Conservation (phyloP, 2,329 filamentous ascomycete genomes). For the Taxawa tesnikishii region DNA sequence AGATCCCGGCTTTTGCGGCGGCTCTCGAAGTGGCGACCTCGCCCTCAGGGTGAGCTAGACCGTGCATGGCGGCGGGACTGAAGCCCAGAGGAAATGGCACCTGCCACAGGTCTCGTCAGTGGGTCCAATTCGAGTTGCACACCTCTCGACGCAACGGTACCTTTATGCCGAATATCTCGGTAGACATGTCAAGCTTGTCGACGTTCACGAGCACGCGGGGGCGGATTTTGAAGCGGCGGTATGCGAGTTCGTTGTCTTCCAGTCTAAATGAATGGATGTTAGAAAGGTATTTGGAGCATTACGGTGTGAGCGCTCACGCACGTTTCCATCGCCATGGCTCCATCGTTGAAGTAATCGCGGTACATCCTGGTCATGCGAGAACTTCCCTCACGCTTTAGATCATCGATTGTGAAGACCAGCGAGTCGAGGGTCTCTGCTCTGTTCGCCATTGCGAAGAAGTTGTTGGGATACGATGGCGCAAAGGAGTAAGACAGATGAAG, state of each 20-base stretch:
- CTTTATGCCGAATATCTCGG: constrained; percentile 26
- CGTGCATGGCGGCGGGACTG: constrained; percentile 35
- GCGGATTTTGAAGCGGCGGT: constrained; percentile 23
- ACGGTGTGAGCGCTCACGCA: background rate
- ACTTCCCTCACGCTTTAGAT: constrained; percentile 1
- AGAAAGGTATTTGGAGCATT: background rate
- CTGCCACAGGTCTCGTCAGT: no score
- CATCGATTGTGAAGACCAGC: constrained; percentile 1
- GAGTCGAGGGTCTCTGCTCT: background rate
- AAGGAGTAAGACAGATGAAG: no score
- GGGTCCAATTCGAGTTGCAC: no score
- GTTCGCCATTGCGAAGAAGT: no score
- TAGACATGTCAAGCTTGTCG: constrained; percentile 19
- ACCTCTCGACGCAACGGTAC: no score
- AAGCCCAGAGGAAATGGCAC: constrained; percentile 33
- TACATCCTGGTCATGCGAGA: constrained; percentile 1
- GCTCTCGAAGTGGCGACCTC: constrained; percentile 33
- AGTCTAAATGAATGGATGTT: constrained; percentile 1
- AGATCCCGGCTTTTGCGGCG: constrained; percentile 24
- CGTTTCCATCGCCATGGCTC: background rate
- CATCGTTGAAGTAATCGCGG: constrained; percentile 3
- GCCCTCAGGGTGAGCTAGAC: constrained; percentile 34
- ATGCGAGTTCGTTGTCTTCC: constrained; percentile 33
- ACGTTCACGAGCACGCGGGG: constrained; percentile 17
- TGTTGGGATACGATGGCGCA: no score